Base-by-base conservation (phyloP, 2,329 filamentous ascomycete species). In the Salinomyces thailandicus region DNA sequence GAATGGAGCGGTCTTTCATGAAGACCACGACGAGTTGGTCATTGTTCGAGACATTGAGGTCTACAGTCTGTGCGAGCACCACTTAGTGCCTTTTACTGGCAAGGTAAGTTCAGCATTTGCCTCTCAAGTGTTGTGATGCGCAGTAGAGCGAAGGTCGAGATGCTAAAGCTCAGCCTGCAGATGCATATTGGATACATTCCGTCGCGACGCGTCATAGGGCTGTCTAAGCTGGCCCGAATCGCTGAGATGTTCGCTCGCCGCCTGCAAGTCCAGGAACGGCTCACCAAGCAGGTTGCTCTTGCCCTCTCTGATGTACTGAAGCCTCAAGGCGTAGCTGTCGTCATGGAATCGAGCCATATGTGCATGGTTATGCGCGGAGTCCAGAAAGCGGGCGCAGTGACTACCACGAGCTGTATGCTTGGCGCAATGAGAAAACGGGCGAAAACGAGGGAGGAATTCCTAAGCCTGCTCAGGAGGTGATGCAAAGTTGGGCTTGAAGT, bases 341-440 rank as follows among this genome's bases (percentile, higher is more conserved):
- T 98, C 41, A 94, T 98, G 81, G 91, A 98, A 57, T 93, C 85
- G 11, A 87, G 78, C 54, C 91, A 98, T 64, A 68, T 96, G 31
- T 98, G 91, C 69, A 98, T 96, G 89, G 86, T 94, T 12, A 96
- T 95, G 87, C 77, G 91, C 31, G 91, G 91, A n/a, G 89, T 98
- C 7, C 77, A 95, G 59, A 95, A 98, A 70, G 86, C 85, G 0
- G 75, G 72, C 27, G 79, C 83, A 34, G 81, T 75, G 13, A 96
- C 91, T 5, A 91, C 93, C 24, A 98, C 91, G 13, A 95, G 86
- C 66, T 96, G 89, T 59, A 93, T 98, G 64, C 74, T 96, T n/a
- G 91, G 91, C 26, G 87, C 86, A 53, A 93, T 98, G 71, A 80
- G 94, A 56, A 80, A 79, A 42, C 85, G 84, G 51, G 85, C 85